Base-by-base conservation (phyloP, 768 basidiomycete species). In the Auricularia auricula-judae region DNA sequence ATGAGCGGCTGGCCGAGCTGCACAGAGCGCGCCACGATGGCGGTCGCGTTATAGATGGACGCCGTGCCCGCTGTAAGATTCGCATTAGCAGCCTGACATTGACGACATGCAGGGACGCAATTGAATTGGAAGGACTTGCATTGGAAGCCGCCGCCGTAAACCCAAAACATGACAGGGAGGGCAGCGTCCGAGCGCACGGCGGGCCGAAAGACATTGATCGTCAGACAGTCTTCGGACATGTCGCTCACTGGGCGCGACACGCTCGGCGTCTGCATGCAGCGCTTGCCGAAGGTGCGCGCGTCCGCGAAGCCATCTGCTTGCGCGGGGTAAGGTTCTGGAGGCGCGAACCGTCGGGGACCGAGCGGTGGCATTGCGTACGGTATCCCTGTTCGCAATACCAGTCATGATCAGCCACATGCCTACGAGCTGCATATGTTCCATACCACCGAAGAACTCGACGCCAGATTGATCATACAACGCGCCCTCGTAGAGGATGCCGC, bases 181-280 rank as follows among this genome's bases (percentile, higher is more conserved):
- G 64, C 70, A 3, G 74, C 69, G 2, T 43, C 62, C 0, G 66
- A 62, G 11, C 56, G 56, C 7, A 66, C 64, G 3, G 70, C 68
- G 0, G 83, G 83, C 5, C 75, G 72, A 61, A 75, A 78, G 35
- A 84, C 71, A 68, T 84, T 83, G 58, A 84, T 66, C 7, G 71
- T 77, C 54, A 84, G 71, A 65, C 82, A 83, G 66, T 83, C 77
- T 67, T 84, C 83, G 2, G 76, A 77, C 36, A 72, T 68, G 34
- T 43, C 44, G 47, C 29, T 36, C 39, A 47, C n/a, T 14, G 4
- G 14, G 29, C 39, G 12, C 16, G 21, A n/a, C 23, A 51, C n/a
- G 36, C 63, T 33, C 59, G 66, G 62, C 16, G 66, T 60, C 64
- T 76, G 75, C 1, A 74, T 58, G 66, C 77, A 74, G 18, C 66